Base-by-base conservation (phyloP, 2,329 filamentous ascomycete species). In the Pestalotiopsis fici region DNA sequence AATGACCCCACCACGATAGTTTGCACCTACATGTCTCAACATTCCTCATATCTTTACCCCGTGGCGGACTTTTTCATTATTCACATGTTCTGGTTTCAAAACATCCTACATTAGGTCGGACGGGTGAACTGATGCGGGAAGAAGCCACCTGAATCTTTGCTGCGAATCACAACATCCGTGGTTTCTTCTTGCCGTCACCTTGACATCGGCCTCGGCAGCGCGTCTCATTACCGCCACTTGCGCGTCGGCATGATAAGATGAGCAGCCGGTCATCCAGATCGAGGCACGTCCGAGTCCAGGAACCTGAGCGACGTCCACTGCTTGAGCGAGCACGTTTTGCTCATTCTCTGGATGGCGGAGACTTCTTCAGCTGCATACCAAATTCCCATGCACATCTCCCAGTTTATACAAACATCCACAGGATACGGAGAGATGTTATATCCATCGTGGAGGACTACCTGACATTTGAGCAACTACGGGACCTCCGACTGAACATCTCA, bases 401-500 rank as follows among this genome's bases (percentile, higher is more conserved):
- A 50, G 90, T 94, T 15, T 95, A 94, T 80, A 91, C 87, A 62
- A 94, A 90, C 71, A 94, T 94, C 73, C 92, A 94, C 78, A 86
- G 90, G 69, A 89, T 91, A 76, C 85, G 88, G 43, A 85, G 87
- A 76, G 88, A 91, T 77, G 87, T 91, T 67, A 82, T 86, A 69
- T 86, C 85, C 66, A 88, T 90, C 35, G 88, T 90, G 62, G 88
- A 90, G 80, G 86, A 87, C 76, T 86, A 87, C 72, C 78, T 88
- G 75, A 93, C 89, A 66, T 82, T 92, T 66, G 91, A 94, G 72
- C 93, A 96, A 82, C 83, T 97, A 70, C 88, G 91, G 74, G 92
- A 94, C 77, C 90, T 94, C 66, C 88, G 93, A 67, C 94, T 96
- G 84, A 96, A 96, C 76, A 87, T 93, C 63, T 86, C 91, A 1